Evolutionary conservation across 169 alveolate genomes (phyloP).

Genomic region (Eimeria maxima): DNA sequence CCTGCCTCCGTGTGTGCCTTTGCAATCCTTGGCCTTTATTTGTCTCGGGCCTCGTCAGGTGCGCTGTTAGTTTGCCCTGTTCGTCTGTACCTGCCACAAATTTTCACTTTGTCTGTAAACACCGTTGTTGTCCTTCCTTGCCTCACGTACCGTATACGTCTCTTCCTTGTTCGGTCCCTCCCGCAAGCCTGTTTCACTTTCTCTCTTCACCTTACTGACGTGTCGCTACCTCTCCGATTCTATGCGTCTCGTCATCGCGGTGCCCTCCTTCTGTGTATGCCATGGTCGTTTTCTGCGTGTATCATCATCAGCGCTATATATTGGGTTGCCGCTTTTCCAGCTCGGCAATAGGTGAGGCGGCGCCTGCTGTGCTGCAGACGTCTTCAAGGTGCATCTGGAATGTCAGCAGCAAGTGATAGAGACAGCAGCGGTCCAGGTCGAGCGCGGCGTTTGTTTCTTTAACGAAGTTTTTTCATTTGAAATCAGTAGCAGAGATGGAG

Average conservation of each 20-base stretch:
- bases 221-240: neutral
- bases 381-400: slow-evolving; percentile 79
- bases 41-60: too few relatives aligned
- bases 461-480: slow-evolving; percentile 78
- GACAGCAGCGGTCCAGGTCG: slow-evolving; percentile 68
- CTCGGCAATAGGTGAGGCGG: neutral
- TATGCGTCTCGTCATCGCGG: neutral
- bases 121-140: too few relatives aligned
- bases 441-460: slow-evolving; percentile 41
- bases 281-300: neutral
- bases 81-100: too few relatives aligned
- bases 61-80: too few relatives aligned
- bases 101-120: too few relatives aligned
- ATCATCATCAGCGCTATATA: neutral
- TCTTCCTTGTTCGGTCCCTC: too few relatives aligned
- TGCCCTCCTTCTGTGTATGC: neutral
- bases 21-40: neutral
- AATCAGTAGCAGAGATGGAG: slow-evolving; percentile 47
- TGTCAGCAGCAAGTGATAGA: slow-evolving; percentile 80
- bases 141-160: too few relatives aligned
- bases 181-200: neutral
- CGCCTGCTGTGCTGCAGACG: neutral
- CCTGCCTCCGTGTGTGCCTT: neutral
- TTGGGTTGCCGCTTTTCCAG: neutral
- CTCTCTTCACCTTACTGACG: neutral